Base-by-base conservation (phyloP, 1,284 basidiomycete species). In the Flammula alnicola region DNA sequence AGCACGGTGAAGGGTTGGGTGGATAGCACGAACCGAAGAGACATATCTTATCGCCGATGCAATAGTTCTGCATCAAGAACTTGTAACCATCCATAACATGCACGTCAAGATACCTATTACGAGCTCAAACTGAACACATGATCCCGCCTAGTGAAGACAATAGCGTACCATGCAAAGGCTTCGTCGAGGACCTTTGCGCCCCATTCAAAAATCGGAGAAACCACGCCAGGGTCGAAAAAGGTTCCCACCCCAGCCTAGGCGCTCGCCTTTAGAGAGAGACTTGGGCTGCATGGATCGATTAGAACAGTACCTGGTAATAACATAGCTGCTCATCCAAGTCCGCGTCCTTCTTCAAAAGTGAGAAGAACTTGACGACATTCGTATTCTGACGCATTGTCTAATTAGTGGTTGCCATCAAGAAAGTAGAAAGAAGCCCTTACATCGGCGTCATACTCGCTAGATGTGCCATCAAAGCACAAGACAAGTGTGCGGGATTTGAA, bases 21-120 rank as follows among this genome's bases (percentile, higher is more conserved):
- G 22, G 11, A 7, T 19, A 17, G 5, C 8, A 40, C 72, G 43
- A 49, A 79, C 81, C 84, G 44, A 87, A 86, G 23, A 86, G 61
- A 51, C 79, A 84, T 23, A 87, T 76, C 57, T 76, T 84, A 58
- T 86, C 84, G 4, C 82, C 83, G 1, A 59, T 52, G 17, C 63
- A 65, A 59, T 81, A 83, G 57, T 84, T 88, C 50, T 84, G 73
- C 83, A 88, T 88, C 44, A 90, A 62, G 63, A 84, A 90, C 36
- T 67, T 71, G 62, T 86, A 86, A 0, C 86, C 81, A 37, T 71
- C 68, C 69, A 82, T 78, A 17, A 86, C 81, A 64, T 88, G 86
- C 2, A 62, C 73, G 48, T 80, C 76, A 29, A 88, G 69, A 59
- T 84, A 86, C 76, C 80, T 83, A 45, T 5, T 6, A 22, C 4